Conservation (phyloP, 225 moss, liverwort and hornwort species). For the Asterella californica region DNA sequence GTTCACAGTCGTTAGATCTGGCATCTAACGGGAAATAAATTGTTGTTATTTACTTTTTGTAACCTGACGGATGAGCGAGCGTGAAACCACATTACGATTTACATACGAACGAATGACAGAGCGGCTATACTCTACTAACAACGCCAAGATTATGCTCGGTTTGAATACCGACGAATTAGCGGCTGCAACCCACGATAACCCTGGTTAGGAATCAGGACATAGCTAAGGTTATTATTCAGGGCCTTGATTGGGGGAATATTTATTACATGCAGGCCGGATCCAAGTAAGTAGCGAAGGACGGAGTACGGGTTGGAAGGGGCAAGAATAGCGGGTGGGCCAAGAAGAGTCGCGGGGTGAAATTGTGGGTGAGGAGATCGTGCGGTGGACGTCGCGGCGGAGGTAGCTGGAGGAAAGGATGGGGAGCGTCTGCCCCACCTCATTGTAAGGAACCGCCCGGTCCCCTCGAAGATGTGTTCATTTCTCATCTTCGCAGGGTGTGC, state of each 20-base stretch:
- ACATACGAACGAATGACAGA: too few relatives aligned
- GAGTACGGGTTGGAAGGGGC: background rate
- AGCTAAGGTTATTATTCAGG: background rate
- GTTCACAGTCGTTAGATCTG: background rate
- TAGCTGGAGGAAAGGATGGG: slow-evolving; percentile 3
- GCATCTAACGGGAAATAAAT: background rate
- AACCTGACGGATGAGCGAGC: background rate
- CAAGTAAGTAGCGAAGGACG: background rate
- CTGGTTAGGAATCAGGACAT: background rate
- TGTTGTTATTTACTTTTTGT: background rate
- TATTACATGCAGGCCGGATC: background rate
- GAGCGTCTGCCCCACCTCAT: background rate
- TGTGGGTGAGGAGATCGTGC: slow-evolving; percentile 15
- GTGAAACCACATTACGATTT: too few relatives aligned
- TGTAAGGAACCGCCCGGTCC: slow-evolving; percentile 19
- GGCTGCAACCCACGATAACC: too few relatives aligned
- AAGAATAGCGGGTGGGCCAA: background rate
- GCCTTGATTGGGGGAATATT: background rate
- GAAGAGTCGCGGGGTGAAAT: background rate
- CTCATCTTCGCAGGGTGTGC: background rate
- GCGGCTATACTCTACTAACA: too few relatives aligned
- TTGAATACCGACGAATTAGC: too few relatives aligned
- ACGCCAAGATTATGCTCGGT: too few relatives aligned
- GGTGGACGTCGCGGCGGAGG: slow-evolving; percentile 12
- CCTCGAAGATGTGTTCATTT: background rate